Conservation (phyloP, 2,329 filamentous ascomycete genomes). For the Purpureocillium lavendulum region DNA sequence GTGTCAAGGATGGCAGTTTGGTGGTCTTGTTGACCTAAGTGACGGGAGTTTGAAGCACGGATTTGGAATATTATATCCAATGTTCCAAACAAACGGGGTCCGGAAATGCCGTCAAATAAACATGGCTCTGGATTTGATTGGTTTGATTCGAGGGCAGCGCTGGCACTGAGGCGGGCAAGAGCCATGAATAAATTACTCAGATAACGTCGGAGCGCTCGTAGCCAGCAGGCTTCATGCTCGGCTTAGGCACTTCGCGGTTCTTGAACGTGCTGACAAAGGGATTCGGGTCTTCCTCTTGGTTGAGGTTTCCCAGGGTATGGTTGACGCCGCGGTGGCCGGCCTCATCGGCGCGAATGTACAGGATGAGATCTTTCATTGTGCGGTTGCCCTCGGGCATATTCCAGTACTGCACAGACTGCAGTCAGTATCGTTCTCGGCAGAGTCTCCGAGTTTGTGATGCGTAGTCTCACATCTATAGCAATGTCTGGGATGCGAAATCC, state of each 20-base stretch:
- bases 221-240: constrained; percentile 56
- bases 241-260: constrained; percentile 57
- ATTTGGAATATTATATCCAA: too few relatives aligned
- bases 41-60: too few relatives aligned
- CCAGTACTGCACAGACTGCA: constrained; percentile 56
- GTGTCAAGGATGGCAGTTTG: too few relatives aligned
- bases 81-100: too few relatives aligned
- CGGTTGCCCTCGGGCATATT: constrained; percentile 78
- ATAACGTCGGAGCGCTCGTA: constrained; percentile 82
- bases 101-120: too few relatives aligned
- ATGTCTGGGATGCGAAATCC: constrained; percentile 77
- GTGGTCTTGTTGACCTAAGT: too few relatives aligned
- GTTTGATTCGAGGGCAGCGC: too few relatives aligned
- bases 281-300: constrained; percentile 82
- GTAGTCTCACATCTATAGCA: constrained; percentile 54
- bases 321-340: constrained; percentile 91
- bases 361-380: constrained; percentile 76
- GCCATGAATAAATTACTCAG: too few relatives aligned
- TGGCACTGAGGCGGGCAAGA: too few relatives aligned
- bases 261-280: constrained; percentile 83
- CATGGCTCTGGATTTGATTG: too few relatives aligned
- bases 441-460: too few relatives aligned
- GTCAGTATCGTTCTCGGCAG: background rate
- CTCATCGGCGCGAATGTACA: constrained; percentile 87
- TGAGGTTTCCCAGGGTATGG: constrained; percentile 83